phyloP scores from a whole-genome alignment of 192 early-diverging fungal species.

The Podila clonocystis region DNA sequence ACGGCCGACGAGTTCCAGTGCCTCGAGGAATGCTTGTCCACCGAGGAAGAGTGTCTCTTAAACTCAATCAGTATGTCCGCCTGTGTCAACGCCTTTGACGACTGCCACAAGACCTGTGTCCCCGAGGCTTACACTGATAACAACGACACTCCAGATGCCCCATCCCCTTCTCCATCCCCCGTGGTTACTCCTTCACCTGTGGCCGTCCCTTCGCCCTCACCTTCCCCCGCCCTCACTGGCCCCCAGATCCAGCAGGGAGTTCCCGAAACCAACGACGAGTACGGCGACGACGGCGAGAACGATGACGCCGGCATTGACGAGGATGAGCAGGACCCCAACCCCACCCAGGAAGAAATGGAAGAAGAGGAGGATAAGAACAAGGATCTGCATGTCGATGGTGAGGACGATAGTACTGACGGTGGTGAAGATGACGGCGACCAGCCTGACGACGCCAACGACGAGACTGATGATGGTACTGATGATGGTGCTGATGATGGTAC shows the following conservation, averaged over 20 bases:
- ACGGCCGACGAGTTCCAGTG: conserved; percentile 5
- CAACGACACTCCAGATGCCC: not conserved
- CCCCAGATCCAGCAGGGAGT: not conserved
- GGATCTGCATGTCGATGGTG: not conserved
- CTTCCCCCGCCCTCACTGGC: not conserved
- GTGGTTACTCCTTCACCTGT: not conserved
- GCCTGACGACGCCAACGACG: no score
- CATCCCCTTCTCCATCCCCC: not conserved
- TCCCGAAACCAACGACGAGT: not conserved
- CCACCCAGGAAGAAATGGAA: not conserved
- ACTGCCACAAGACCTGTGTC: conserved; percentile 15
- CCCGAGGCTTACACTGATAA: not conserved
- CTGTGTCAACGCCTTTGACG: conserved; percentile 21
- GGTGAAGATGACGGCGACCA: not conserved
- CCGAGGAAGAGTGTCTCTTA: conserved; percentile 32
- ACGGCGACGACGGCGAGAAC: not conserved
- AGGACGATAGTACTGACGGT: not conserved
- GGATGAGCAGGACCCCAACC: not conserved
- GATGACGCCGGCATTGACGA: not conserved
- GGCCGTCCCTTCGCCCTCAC: not conserved
- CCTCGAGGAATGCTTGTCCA: conserved; percentile 20
- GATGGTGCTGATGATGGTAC: not conserved
- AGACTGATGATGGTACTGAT: not conserved
- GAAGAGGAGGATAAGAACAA: not conserved
- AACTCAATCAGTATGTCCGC: conserved; percentile 8